phyloP scores from a whole-genome alignment of 805 yeast genomes.

The Candida ficus region DNA sequence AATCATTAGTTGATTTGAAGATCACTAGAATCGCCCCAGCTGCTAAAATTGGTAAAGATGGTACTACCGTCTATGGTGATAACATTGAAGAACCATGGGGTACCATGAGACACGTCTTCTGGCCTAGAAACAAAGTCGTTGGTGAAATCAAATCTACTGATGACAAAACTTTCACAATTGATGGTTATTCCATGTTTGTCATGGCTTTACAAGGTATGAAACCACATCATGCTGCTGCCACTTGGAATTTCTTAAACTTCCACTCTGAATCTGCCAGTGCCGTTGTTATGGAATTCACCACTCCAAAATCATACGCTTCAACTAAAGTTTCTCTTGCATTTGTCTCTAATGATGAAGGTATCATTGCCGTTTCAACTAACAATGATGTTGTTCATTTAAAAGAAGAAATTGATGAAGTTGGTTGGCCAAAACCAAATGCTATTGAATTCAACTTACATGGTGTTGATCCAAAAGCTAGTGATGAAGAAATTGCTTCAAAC shows the following conservation, averaged over 20 bases:
- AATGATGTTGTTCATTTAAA: constrained; percentile 59
- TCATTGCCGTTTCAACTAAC: constrained; percentile 60
- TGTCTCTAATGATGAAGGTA: constrained; percentile 56
- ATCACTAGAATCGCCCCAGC: constrained; percentile 66
- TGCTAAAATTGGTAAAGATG: constrained; percentile 86
- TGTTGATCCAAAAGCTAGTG: constrained; percentile 38
- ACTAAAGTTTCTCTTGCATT: constrained; percentile 80
- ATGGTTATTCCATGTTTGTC: constrained; percentile 66
- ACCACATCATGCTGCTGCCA: constrained; percentile 97
- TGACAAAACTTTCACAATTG: constrained; percentile 25
- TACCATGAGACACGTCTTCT: constrained; percentile 88
- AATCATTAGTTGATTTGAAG: constrained; percentile 64
- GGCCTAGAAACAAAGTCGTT: constrained; percentile 79
- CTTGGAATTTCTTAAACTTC: constrained; percentile 92
- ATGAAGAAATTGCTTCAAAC: constrained; percentile 34
- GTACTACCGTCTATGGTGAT: constrained; percentile 82
- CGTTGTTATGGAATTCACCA: constrained; percentile 90
- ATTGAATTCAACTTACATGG: constrained; percentile 59
- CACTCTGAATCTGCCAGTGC: constrained; percentile 72
- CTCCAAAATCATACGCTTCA: constrained; percentile 84
- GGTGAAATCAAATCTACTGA: constrained; percentile 56
- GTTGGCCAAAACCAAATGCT: constrained; percentile 82
- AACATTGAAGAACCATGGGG: constrained; percentile 91
- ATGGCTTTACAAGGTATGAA: constrained; percentile 99
- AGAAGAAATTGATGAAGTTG: constrained; percentile 59